Conservation (phyloP, 2,329 filamentous ascomycete genomes). For the Metarhizium brunneum region DNA sequence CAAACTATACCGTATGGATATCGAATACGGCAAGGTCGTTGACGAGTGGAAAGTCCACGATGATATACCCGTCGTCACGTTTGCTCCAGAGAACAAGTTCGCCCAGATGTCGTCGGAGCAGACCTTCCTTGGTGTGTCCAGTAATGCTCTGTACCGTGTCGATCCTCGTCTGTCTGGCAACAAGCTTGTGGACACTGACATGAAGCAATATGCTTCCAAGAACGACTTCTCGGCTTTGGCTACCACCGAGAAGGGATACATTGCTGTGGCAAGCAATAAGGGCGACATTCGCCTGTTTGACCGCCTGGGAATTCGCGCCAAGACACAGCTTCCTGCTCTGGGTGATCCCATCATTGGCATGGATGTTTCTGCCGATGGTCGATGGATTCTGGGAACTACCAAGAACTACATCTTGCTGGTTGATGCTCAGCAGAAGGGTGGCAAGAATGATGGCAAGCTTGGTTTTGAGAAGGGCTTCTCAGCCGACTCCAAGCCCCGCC, state of each 20-base stretch:
- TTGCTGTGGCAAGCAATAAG: constrained; percentile 95
- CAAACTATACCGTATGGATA: constrained; percentile 91
- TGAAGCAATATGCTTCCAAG: constrained; percentile 95
- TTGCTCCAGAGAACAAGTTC: constrained; percentile 95
- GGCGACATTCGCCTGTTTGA: constrained; percentile 96
- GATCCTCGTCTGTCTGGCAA: constrained; percentile 83
- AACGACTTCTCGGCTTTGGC: constrained; percentile 94
- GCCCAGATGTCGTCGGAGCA: constrained; percentile 93
- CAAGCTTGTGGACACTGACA: constrained; percentile 85
- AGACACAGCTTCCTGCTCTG: constrained; percentile 91
- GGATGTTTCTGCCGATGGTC: constrained; percentile 89
- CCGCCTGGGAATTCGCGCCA: constrained; percentile 90
- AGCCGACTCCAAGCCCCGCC: constrained; percentile 88
- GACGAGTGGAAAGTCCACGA: constrained; percentile 99
- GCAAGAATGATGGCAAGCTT: constrained; percentile 97
- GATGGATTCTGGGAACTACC: constrained; percentile 91
- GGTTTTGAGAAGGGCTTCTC: constrained; percentile 91
- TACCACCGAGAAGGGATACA: constrained; percentile 92
- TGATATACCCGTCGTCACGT: constrained; percentile 84
- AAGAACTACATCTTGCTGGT: constrained; percentile 91
- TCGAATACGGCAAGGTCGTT: constrained; percentile 95
- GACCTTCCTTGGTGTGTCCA: constrained; percentile 87
- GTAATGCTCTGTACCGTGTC: constrained; percentile 86
- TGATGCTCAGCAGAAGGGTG: constrained; percentile 79
- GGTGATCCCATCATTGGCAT: constrained; percentile 92